phyloP scores from a whole-genome alignment of 1,139 yeast species.

The Hansenula lynferdii region DNA sequence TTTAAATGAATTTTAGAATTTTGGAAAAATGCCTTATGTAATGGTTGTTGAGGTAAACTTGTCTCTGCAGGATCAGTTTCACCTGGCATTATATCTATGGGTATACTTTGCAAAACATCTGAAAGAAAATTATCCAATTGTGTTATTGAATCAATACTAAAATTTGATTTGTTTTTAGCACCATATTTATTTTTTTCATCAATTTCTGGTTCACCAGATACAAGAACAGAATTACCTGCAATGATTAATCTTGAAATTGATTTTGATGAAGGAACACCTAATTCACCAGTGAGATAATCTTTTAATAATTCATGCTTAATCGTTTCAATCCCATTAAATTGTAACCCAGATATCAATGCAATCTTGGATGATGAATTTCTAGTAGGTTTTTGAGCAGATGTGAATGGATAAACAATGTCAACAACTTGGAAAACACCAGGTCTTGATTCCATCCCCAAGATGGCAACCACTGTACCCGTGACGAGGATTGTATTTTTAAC shows the following conservation, averaged over 20 bases:
- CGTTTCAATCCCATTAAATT: constrained; percentile 39
- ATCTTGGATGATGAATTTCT: constrained; percentile 29
- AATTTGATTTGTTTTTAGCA: constrained; percentile 46
- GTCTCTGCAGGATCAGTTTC: constrained; percentile 75
- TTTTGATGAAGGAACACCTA: constrained; percentile 35
- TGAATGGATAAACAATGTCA: constrained; percentile 72
- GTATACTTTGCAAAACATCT: constrained; percentile 55
- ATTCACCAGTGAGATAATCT: constrained; percentile 69
- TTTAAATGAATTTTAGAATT: constrained; percentile 40
- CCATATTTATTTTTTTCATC: constrained; percentile 41
- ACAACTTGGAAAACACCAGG: constrained; percentile 84
- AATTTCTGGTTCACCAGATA: constrained; percentile 22
- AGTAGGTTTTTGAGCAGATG: constrained; percentile 49
- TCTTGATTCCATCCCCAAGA: constrained; percentile 78
- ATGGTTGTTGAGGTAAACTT: constrained; percentile 85
- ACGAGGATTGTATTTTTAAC: constrained; percentile 51
- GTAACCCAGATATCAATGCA: constrained; percentile 74
- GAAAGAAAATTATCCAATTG: constrained; percentile 54
- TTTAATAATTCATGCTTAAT: constrained; percentile 55
- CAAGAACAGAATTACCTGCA: constrained; percentile 71
- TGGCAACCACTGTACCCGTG: constrained; percentile 84
- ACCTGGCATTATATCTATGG: constrained; percentile 84
- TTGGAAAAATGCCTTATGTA: constrained; percentile 70
- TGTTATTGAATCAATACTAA: constrained; percentile 36
- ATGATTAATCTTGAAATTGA: constrained; percentile 54